These are phyloP conservation scores for Silene uniflora DNA, from an alignment of 148 eudicot genomes.

Conservation along the genomic window DNA sequence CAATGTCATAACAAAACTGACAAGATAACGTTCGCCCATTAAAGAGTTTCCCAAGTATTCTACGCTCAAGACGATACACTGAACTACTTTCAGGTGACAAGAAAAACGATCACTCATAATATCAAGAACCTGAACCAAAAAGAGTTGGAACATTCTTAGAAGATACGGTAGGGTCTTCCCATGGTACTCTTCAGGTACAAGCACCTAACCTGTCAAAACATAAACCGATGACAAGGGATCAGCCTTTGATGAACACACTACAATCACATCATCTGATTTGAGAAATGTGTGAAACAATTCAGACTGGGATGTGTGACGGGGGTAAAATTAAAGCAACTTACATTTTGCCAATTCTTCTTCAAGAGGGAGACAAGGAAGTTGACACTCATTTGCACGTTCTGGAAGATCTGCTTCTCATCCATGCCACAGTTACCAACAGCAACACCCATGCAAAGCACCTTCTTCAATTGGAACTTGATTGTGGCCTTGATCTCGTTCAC, in stretches of 20 bases:
- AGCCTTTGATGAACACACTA: background rate
- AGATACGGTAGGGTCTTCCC: constrained; percentile 66
- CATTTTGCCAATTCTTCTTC: constrained; percentile 83
- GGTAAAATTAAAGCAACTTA: constrained; percentile 31
- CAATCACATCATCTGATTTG: no score
- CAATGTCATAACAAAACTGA: background rate
- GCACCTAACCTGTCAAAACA: constrained; percentile 54
- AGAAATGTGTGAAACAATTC: background rate
- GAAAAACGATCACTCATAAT: constrained; percentile 9
- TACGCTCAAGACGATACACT: constrained; percentile 16
- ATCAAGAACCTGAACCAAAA: constrained; percentile 5
- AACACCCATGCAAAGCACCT: constrained; percentile 81
- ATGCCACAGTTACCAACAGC: constrained; percentile 65
- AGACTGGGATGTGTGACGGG: no score
- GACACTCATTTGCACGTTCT: constrained; percentile 75
- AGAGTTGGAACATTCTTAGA: constrained; percentile 13
- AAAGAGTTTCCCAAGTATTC: constrained; percentile 19
- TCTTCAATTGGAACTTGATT: constrained; percentile 67
- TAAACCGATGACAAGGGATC: background rate
- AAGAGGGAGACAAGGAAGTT: constrained; percentile 66
- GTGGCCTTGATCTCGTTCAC: constrained; percentile 67
- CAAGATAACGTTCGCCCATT: background rate
- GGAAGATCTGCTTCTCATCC: constrained; percentile 75
- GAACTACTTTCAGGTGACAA: constrained; percentile 1
- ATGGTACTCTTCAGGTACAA: constrained; percentile 73